phyloP scores from a whole-genome alignment of 2,329 filamentous ascomycete genomes.

The Ascochyta lentis region DNA sequence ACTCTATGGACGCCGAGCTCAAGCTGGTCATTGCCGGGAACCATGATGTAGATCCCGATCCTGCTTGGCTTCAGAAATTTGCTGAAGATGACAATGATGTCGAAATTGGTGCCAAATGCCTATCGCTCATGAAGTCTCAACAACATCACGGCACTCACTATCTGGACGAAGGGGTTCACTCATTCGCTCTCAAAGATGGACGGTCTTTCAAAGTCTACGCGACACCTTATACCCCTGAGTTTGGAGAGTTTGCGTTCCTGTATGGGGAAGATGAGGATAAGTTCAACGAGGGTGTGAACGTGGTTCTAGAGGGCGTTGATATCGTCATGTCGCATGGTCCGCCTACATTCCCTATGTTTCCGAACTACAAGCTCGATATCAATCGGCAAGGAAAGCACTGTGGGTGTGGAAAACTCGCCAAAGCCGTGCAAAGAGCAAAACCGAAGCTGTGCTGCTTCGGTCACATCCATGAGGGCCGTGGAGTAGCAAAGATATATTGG shows the following conservation, averaged over 20 bases:
- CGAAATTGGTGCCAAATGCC: slow-evolving; percentile 23
- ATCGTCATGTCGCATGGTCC: slow-evolving; percentile 68
- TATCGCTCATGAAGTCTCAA: slow-evolving; percentile 13
- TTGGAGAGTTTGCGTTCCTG: slow-evolving; percentile 18
- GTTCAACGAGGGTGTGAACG: slow-evolving; percentile 8
- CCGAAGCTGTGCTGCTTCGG: slow-evolving; percentile 66
- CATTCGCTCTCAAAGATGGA: slow-evolving; percentile 55
- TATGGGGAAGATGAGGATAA: slow-evolving; percentile 17
- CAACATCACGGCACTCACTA: slow-evolving; percentile 53
- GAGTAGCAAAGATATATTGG: slow-evolving; percentile 7
- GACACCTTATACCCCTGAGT: slow-evolving; percentile 54
- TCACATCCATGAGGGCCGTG: slow-evolving; percentile 62
- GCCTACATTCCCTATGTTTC: slow-evolving; percentile 37
- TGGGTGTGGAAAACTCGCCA: slow-evolving; percentile 62
- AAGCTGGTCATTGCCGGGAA: slow-evolving; percentile 68
- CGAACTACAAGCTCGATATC: slow-evolving; percentile 56
- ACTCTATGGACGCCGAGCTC: slow-evolving; percentile 56
- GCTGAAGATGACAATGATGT: slow-evolving; percentile 30
- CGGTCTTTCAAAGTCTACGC: slow-evolving; percentile 59
- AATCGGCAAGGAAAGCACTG: slow-evolving; percentile 45
- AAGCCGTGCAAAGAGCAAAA: slow-evolving; percentile 53
- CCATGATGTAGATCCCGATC: slow-evolving; percentile 64
- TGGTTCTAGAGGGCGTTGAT: slow-evolving; percentile 52
- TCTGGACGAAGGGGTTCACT: slow-evolving; percentile 59
- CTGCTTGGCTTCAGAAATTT: slow-evolving; percentile 21